phyloP scores from a whole-genome alignment of 2,329 filamentous ascomycete genomes.

The Ophidiomyces ophidiicola region DNA sequence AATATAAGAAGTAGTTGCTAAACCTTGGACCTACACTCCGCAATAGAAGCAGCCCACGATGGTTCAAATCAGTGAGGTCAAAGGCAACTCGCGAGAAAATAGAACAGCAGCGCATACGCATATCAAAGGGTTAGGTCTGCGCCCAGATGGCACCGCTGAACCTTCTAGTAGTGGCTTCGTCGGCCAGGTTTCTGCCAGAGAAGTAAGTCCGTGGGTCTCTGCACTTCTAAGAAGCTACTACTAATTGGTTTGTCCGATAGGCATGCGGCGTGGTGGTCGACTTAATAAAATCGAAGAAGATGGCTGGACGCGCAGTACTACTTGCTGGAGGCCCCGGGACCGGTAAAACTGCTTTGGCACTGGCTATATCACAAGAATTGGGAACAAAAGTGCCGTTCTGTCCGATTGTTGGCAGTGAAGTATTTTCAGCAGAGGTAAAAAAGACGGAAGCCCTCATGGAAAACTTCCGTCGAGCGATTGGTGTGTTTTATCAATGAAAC shows the following conservation, averaged over 20 bases:
- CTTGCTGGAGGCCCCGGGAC: constrained; percentile 91
- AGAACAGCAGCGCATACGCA: constrained; percentile 94
- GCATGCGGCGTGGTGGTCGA: constrained; percentile 94
- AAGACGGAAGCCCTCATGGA: constrained; percentile 99
- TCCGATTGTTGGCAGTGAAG: constrained; percentile 93
- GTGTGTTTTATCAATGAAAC: constrained; percentile 32
- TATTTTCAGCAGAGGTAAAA: constrained; percentile 97
- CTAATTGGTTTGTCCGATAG: constrained; percentile 34
- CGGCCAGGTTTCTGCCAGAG: constrained; percentile 74
- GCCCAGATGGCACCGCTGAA: constrained; percentile 74
- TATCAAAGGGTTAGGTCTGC: constrained; percentile 87
- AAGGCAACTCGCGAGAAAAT: constrained; percentile 87
- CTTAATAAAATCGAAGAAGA: constrained; percentile 89
- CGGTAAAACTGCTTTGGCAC: constrained; percentile 89
- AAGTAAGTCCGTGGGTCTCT: constrained; percentile 48
- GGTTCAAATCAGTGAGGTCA: constrained; percentile 89
- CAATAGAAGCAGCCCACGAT: constrained; percentile 36
- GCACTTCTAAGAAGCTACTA: not conserved
- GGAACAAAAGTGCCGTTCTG: constrained; percentile 98
- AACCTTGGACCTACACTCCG: constrained; percentile 1
- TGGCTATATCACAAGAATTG: constrained; percentile 91
- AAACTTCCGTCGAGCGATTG: constrained; percentile 94
- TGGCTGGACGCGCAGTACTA: constrained; percentile 87
- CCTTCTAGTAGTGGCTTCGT: constrained; percentile 71
- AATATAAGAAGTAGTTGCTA: too few relatives aligned